Percentiles rank a stretch among this genome's conserved stretches.
These are phyloP conservation scores for Xerocomellus chrysenteron DNA, from an alignment of 768 basidiomycete genomes.

Conservation along the genomic window DNA sequence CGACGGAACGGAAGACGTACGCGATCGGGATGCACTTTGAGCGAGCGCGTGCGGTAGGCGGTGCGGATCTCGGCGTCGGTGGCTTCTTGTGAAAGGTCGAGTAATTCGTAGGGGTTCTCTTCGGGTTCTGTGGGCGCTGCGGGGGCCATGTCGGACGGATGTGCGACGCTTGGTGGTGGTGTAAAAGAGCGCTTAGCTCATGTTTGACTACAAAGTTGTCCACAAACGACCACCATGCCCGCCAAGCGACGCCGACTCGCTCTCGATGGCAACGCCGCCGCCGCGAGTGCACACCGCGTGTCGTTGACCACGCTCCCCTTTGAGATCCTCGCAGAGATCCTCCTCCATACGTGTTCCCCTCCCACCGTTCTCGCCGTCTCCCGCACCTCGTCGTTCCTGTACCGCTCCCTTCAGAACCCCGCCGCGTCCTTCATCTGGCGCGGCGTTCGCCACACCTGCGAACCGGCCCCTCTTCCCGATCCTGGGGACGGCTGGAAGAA, in stretches of 20 bases:
- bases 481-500: constrained; percentile 38
- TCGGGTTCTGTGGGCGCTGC: constrained; percentile 48
- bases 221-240: neutral
- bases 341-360: constrained; percentile 51
- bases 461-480: constrained; percentile 39
- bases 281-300: neutral
- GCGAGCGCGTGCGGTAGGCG: constrained; percentile 74
- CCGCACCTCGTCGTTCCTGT: constrained; percentile 55
- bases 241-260: neutral
- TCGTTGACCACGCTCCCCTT: constrained; percentile 44
- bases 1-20: too few relatives aligned
- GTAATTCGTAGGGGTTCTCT: constrained; percentile 69
- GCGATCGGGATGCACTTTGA: constrained; percentile 81
- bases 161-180: neutral
- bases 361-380: constrained; percentile 59
- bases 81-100: constrained; percentile 55
- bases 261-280: neutral
- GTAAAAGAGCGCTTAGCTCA: too few relatives aligned
- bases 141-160: constrained; percentile 22
- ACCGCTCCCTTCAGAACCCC: constrained; percentile 44
- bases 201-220: too few relatives aligned
- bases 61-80: constrained; percentile 57
- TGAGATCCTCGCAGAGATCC: constrained; percentile 65
- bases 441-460: constrained; percentile 40
- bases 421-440: constrained; percentile 60